A percentile compares a stretch with the other conserved stretches of the same genome.
Evolutionary conservation across 176 grass and related monocot genomes (phyloP).

Genomic region (Typha latifolia): DNA sequence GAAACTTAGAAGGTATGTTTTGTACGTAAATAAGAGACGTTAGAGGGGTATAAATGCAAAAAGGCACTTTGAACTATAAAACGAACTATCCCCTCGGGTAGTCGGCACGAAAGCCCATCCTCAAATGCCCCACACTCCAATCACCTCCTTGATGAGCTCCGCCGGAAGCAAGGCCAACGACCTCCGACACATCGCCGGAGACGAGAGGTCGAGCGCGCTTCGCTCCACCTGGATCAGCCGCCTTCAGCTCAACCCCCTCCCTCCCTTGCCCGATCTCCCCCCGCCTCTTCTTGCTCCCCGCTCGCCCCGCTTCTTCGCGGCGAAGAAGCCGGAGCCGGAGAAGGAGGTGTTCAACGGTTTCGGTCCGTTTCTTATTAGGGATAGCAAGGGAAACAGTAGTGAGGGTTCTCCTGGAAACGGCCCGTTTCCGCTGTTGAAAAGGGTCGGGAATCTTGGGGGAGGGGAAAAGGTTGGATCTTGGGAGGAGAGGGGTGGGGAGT

Average conservation of each 20-base stretch:
- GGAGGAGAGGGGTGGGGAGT: background rate
- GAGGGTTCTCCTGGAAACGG: background rate
- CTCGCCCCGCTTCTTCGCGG: background rate
- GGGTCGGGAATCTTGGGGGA: background rate
- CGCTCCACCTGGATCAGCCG: background rate
- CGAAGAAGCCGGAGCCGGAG: background rate
- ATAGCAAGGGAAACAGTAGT: background rate
- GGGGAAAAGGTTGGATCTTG: background rate
- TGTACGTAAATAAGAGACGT: too few relatives aligned
- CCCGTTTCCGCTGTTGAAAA: background rate
- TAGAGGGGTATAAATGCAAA: too few relatives aligned
- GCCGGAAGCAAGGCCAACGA: background rate
- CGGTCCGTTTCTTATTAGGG: background rate
- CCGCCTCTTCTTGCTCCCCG: background rate
- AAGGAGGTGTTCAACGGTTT: background rate
- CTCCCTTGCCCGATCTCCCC: background rate
- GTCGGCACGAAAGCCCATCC: too few relatives aligned
- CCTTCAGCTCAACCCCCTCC: background rate
- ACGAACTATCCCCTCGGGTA: too few relatives aligned
- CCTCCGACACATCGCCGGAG: background rate
- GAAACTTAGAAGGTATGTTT: too few relatives aligned
- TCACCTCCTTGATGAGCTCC: background rate
- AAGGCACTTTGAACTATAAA: too few relatives aligned
- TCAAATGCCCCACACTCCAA: background rate
- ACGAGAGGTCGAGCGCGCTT: background rate